Evolutionary conservation across 345 rosid species (phyloP).

Genomic region (Salix purpurea): DNA sequence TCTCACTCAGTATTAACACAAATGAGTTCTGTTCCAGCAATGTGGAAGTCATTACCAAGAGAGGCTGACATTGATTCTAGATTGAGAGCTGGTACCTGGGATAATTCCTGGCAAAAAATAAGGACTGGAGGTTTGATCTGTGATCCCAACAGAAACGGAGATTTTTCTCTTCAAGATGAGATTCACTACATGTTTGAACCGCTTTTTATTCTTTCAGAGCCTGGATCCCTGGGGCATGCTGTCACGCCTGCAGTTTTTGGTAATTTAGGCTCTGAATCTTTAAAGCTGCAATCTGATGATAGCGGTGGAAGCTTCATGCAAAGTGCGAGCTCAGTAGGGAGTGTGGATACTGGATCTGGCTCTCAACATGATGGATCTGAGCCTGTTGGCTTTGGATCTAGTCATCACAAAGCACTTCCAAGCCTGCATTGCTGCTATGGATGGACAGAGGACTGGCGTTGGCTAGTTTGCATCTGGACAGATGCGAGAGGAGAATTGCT

Average conservation of each 20-base stretch:
- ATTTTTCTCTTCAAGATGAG: slow-evolving; percentile 56
- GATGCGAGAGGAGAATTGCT: slow-evolving; percentile 98
- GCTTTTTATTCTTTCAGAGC: slow-evolving; percentile 89
- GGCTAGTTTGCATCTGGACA: slow-evolving; percentile 99
- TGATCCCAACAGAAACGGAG: slow-evolving; percentile 80
- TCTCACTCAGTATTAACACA: slow-evolving; percentile 59
- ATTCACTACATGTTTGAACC: slow-evolving; percentile 85
- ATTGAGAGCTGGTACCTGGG: slow-evolving; percentile 76
- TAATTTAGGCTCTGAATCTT: slow-evolving; percentile 52
- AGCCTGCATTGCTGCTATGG: slow-evolving; percentile 98
- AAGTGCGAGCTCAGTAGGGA: slow-evolving; percentile 52
- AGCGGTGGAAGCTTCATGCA: slow-evolving; percentile 55
- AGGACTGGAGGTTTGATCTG: slow-evolving; percentile 76
- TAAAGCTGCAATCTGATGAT: slow-evolving; percentile 61
- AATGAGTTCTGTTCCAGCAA: slow-evolving; percentile 60
- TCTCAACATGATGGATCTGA: slow-evolving; percentile 70
- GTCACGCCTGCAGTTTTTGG: slow-evolving; percentile 53
- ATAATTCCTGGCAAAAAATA: slow-evolving; percentile 77
- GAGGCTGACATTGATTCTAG: slow-evolving; percentile 88
- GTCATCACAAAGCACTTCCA: slow-evolving; percentile 60
- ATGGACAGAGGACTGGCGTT: slow-evolving; percentile 99
- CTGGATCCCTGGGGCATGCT: slow-evolving; percentile 87
- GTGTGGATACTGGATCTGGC: slow-evolving; percentile 54
- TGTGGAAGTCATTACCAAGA: slow-evolving; percentile 87
- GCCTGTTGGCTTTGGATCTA: slow-evolving; percentile 45